Evolutionary conservation across 495 filamentous ascomycete genomes (phyloP), one percentile per base, ranked within the genome.

Genomic region (Penicillium ochrochloron): DNA sequence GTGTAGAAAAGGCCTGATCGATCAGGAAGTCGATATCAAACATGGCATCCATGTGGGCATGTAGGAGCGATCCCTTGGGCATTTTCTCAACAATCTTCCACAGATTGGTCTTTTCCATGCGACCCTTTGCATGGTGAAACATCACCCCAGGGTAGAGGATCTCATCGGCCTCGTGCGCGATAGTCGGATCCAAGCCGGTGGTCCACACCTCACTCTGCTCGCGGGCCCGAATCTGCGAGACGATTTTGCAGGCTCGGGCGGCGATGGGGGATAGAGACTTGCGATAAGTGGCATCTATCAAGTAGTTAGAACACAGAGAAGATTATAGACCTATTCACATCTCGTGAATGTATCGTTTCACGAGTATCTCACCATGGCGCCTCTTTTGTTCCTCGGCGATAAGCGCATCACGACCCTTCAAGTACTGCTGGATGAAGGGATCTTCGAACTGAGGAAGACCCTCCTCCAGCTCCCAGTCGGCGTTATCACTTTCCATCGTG

Each of bases 31-130:
- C 89, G 51, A 92, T 83, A 70, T 97, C 92, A 55, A 95, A 90
- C 89, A 96, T 94, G 63, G 92, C 92, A 72, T 95, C 90, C 58
- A 95, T 75, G 76, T 97, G 92, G 8, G 92, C 90, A 77, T 97
- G 94, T 58, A 98, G 76, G 10, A 98, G 82, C 5, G 90, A 87
- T 5, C 95, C 95, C 72, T 99, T 98, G 23, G 95, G 95, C 90
- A 99, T 91, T 48, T 78, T 83, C 54, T 88, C 82, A 5, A 97
- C 85, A 59, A 97, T 95, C 64, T 85, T 84, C 92, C 93, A 98
- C 11, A 97, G 82, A 68, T 88, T 89, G 7, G 91, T 93, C 65
- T 82, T 81, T 73, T 94, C 91, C 87, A 97, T 93, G 11, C 86
- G 82, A 25, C 87, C 83, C 73, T 90, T 92, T 63, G 92, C 92